phyloP scores from a whole-genome alignment of 2,329 filamentous ascomycete species.

The Cladosporium sp. region DNA sequence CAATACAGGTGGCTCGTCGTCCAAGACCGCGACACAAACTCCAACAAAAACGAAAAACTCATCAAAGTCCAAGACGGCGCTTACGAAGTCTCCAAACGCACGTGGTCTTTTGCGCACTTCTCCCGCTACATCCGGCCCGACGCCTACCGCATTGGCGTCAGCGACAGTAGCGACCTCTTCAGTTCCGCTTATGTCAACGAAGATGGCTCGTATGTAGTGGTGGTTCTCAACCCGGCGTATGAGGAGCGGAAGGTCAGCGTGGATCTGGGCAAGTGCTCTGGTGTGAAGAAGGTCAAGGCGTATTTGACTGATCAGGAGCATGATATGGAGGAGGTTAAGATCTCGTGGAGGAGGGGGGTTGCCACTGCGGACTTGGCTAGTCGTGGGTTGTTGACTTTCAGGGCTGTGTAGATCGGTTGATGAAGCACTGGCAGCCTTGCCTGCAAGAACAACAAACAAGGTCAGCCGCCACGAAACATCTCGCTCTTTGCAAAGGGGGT shows the following conservation, averaged over 20 bases:
- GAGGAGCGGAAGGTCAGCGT: slow-evolving; percentile 41
- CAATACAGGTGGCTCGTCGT: not conserved
- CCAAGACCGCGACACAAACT: not conserved
- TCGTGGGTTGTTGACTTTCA: not conserved
- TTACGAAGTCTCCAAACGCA: slow-evolving; percentile 14
- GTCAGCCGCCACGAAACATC: too few species aligned
- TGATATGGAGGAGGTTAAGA: slow-evolving; percentile 7
- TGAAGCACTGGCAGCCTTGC: too few species aligned
- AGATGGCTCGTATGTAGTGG: slow-evolving; percentile 36
- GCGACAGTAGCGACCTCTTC: slow-evolving; percentile 22
- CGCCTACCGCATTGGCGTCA: slow-evolving; percentile 8
- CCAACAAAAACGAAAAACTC: slow-evolving; percentile 26
- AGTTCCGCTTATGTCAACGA: slow-evolving; percentile 33
- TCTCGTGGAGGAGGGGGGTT: not conserved
- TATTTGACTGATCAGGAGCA: slow-evolving; percentile 16
- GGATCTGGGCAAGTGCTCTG: slow-evolving; percentile 37
- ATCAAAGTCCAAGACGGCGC: slow-evolving; percentile 18
- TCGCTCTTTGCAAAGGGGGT: too few species aligned
- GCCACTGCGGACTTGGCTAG: not conserved
- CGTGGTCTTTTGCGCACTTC: slow-evolving; percentile 12
- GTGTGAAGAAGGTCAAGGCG: slow-evolving; percentile 32
- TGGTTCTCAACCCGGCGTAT: slow-evolving; percentile 31
- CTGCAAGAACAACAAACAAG: too few species aligned
- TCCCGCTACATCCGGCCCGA: slow-evolving; percentile 18
- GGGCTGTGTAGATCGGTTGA: not conserved